Percentiles rank a stretch among this genome's conserved stretches.
phyloP scores from a whole-genome alignment of 2,329 filamentous ascomycete genomes.

The Ciborinia camelliae region DNA sequence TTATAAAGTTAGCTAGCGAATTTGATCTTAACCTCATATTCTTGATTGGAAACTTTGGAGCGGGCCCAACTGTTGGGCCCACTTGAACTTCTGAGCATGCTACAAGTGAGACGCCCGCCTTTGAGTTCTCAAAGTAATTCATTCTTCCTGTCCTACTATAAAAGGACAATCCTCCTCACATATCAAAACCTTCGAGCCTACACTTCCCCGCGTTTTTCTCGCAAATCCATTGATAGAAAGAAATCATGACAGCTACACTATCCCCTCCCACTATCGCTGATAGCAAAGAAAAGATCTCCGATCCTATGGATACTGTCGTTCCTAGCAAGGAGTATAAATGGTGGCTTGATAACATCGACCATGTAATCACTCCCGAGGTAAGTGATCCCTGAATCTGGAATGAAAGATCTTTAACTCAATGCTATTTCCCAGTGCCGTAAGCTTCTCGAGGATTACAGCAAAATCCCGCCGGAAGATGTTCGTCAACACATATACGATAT shows the following conservation, averaged over 20 bases:
- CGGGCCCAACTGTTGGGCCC: not conserved
- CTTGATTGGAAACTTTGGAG: not conserved
- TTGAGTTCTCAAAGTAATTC: too few species aligned
- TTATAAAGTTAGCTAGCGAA: not conserved
- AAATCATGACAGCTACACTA: not conserved
- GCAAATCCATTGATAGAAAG: too few species aligned
- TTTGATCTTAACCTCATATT: not conserved
- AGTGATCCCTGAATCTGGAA: not conserved
- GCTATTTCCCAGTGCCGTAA: not conserved
- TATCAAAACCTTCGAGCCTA: too few species aligned
- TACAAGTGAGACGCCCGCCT: too few species aligned
- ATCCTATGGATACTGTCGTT: not conserved
- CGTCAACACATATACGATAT: constrained; percentile 13
- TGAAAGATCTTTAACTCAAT: not conserved
- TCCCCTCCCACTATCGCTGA: not conserved
- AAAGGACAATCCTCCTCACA: too few species aligned
- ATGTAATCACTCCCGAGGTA: constrained; percentile 2
- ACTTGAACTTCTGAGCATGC: not conserved
- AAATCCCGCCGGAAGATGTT: not conserved
- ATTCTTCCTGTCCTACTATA: too few species aligned
- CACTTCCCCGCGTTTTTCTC: too few species aligned
- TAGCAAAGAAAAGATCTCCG: not conserved
- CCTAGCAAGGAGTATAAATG: constrained; percentile 5
- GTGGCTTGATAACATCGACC: constrained; percentile 4
- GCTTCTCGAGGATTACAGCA: not conserved